Conservation (phyloP, 2,329 filamentous ascomycete species). For the Ambrosiella xylebori region DNA sequence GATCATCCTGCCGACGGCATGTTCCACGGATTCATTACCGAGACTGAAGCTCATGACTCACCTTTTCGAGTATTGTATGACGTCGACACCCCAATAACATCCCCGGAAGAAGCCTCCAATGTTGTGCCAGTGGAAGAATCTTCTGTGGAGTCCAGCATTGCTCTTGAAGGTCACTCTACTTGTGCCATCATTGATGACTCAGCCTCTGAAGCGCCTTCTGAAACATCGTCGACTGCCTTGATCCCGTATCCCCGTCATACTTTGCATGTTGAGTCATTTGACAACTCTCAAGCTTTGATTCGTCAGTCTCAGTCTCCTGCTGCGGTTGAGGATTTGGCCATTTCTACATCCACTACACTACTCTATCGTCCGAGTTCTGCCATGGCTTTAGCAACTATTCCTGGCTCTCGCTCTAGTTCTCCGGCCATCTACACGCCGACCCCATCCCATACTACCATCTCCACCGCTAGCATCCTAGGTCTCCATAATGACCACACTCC, state of each 20-base stretch:
- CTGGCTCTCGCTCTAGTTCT: neutral
- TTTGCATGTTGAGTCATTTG: neutral
- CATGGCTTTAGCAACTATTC: neutral
- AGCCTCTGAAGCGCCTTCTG: constrained; percentile 8
- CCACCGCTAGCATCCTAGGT: constrained; percentile 15
- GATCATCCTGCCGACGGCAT: too few species aligned
- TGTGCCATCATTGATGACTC: constrained; percentile 9
- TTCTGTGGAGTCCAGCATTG: neutral
- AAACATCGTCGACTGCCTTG: constrained; percentile 10
- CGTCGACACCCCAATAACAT: too few species aligned
- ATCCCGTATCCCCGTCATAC: constrained; percentile 2
- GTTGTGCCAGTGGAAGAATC: constrained; percentile 5
- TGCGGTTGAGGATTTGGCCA: neutral
- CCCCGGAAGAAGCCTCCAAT: neutral
- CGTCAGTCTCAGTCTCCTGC: neutral
- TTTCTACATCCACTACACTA: neutral
- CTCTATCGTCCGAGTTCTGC: neutral
- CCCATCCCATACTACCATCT: constrained; percentile 14
- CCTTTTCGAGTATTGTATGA: neutral
- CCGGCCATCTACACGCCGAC: neutral
- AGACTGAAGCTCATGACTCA: too few species aligned
- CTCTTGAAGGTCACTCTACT: neutral
- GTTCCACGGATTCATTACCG: too few species aligned
- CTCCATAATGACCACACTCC: constrained; percentile 13
- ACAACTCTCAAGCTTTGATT: neutral